These are phyloP conservation scores for Hansenula sp. DNA, from an alignment of 1,139 yeast species.

Conservation along the genomic window DNA sequence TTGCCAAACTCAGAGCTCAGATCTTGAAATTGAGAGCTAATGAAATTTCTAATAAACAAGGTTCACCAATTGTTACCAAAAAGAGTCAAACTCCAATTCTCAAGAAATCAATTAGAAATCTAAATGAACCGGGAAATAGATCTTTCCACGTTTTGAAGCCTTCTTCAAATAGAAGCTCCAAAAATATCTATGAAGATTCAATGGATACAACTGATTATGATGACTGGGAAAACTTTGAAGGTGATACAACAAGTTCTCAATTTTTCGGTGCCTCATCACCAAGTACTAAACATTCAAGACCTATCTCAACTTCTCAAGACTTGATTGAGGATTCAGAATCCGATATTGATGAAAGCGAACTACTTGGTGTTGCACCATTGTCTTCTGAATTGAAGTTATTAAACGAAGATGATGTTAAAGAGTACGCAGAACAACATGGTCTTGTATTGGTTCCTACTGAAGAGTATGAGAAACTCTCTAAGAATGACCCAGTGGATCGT, in stretches of 20 bases:
- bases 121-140: conserved; percentile 13
- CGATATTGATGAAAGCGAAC: conserved; percentile 14
- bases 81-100: conserved; percentile 5
- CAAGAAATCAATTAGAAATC: conserved; percentile 7
- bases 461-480: conserved; percentile 28
- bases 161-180: conserved; percentile 18
- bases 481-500: conserved; percentile 21
- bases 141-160: conserved; percentile 16
- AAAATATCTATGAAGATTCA: conserved; percentile 16
- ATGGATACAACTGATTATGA: conserved; percentile 17
- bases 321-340: conserved; percentile 21
- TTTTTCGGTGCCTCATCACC: conserved; percentile 7
- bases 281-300: conserved; percentile 12
- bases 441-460: conserved; percentile 45
- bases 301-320: conserved; percentile 10
- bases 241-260: conserved; percentile 13
- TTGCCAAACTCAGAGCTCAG: conserved; percentile 48
- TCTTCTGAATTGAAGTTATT: conserved; percentile 21
- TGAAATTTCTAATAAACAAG: conserved; percentile 16
- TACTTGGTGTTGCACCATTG: conserved; percentile 14
- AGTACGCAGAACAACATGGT: conserved; percentile 46
- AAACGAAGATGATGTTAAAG: conserved; percentile 36
- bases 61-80: conserved; percentile 1
- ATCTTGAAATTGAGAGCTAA: conserved; percentile 38
- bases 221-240: conserved; percentile 28